Conservation (phyloP, 352 stramenopile genomes). For the Phytophthora citrophthora region DNA sequence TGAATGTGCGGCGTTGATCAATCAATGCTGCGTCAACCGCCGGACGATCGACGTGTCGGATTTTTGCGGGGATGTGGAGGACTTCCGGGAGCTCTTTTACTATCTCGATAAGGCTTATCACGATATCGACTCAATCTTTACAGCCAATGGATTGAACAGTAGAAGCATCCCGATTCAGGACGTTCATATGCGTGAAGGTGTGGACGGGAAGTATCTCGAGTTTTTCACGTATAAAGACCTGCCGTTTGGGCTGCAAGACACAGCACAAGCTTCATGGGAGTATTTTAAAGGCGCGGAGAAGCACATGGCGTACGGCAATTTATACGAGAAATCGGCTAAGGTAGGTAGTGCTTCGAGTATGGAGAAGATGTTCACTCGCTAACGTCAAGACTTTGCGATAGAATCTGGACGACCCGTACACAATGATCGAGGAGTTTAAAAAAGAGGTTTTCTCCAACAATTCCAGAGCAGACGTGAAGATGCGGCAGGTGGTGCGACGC, state of each 20-base stretch:
- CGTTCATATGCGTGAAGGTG: slow-evolving; percentile 30
- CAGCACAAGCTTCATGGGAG: slow-evolving; percentile 36
- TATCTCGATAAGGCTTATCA: slow-evolving; percentile 23
- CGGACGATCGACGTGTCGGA: slow-evolving; percentile 20
- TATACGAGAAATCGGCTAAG: slow-evolving; percentile 38
- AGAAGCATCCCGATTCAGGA: slow-evolving; percentile 24
- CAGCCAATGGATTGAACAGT: slow-evolving; percentile 19
- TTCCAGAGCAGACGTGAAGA: slow-evolving; percentile 27
- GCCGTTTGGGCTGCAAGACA: slow-evolving; percentile 43
- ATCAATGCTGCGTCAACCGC: slow-evolving; percentile 16
- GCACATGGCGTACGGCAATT: slow-evolving; percentile 34
- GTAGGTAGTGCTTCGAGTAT: not conserved
- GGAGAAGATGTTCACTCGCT: not conserved
- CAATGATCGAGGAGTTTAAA: slow-evolving; percentile 22
- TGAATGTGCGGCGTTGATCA: slow-evolving; percentile 27
- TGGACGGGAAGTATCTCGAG: slow-evolving; percentile 31
- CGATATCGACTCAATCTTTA: slow-evolving; percentile 24
- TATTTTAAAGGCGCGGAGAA: slow-evolving; percentile 45
- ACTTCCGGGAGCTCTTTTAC: slow-evolving; percentile 30
- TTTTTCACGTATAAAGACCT: slow-evolving; percentile 42
- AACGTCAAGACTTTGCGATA: not conserved
- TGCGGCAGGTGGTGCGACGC: slow-evolving; percentile 28
- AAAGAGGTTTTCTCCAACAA: slow-evolving; percentile 33
- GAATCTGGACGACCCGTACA: slow-evolving; percentile 17
- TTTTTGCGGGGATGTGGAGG: slow-evolving; percentile 24